Base-by-base conservation (phyloP, 106 monocot species). In the Dendrobium huoshanense region DNA sequence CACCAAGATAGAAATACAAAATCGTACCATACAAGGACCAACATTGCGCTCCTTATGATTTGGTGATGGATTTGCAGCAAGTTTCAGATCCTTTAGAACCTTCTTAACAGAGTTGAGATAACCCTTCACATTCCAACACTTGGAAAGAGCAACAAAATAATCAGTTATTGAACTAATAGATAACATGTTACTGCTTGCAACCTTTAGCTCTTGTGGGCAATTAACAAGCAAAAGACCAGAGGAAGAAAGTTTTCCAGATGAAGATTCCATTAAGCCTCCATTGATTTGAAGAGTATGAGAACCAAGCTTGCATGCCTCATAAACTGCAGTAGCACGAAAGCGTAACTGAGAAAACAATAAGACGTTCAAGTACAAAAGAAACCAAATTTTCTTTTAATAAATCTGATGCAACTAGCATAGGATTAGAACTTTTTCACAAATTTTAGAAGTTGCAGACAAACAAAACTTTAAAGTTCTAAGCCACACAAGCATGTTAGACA, bases 281-380 rank as follows among this genome's bases (percentile, higher is more conserved):
- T 37, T 83, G 43, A 68, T 49, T 37, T 89, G 87, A 77, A 94
- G 87, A 73, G 82, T 84, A 85, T 98, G 97, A 64, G 82, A 85
- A 79, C 97, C 97, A 43, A 98, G 88, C 83, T 88, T 94, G 89
- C 97, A 98, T 78, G 88, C 64, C 78, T 98, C 94, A 83, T 98
- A 98, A 81, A 98, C 97, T 98, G 90, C 59, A 88, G 51, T 41
- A 31, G 73, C 17, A 80, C 1, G 42, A 74, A 74, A 43, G 19
- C 43, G 7, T 40, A 37, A 16, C 70, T 70, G 24, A 70, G 70
- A 70, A 70, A 70, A 37, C 10, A 70, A 70, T 70, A 37, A 33
- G 25, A 70, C 29, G 16, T 70, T 70, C 29, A 13, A 15, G 16
- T 68, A 64, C 13, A 68, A 7, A 68, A 7, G 5, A 29, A 29